A percentile compares a stretch with the other conserved stretches of the same genome.
phyloP scores from a whole-genome alignment of 1,284 basidiomycete genomes.

The Puccinia horiana region DNA sequence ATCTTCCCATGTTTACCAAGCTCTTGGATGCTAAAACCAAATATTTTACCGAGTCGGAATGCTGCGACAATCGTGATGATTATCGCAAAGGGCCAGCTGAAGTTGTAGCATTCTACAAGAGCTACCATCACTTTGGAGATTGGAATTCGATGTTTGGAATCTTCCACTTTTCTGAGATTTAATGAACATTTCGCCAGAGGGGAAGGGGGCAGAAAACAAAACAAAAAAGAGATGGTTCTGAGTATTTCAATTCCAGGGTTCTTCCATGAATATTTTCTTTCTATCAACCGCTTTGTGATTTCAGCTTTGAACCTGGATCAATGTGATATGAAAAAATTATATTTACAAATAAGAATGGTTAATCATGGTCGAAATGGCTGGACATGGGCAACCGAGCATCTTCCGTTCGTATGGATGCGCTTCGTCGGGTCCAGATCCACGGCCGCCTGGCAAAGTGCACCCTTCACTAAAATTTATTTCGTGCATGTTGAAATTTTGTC shows the following conservation, averaged over 20 bases:
- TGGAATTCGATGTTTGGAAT: slow-evolving; percentile 25
- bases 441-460: not conserved
- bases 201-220: not conserved
- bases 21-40: slow-evolving; percentile 26
- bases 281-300: too few relatives aligned
- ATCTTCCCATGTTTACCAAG: slow-evolving; percentile 29
- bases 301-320: too few relatives aligned
- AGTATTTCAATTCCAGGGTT: not conserved
- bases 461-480: not conserved
- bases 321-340: not conserved
- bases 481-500: not conserved
- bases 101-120: slow-evolving; percentile 37
- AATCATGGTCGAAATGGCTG: slow-evolving; percentile 30
- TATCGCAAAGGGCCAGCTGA: slow-evolving; percentile 31
- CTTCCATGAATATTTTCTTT: too few relatives aligned
- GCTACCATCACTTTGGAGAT: slow-evolving; percentile 9
- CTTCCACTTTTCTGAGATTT: slow-evolving; percentile 14
- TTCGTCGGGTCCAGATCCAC: slow-evolving; percentile 19
- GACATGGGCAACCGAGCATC: slow-evolving; percentile 37
- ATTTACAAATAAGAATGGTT: slow-evolving; percentile 47
- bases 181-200: too few relatives aligned
- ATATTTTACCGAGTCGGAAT: not conserved
- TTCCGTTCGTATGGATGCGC: slow-evolving; percentile 26
- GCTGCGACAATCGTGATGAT: slow-evolving; percentile 12
- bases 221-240: too few relatives aligned